Base-by-base conservation (phyloP, 805 yeast genomes). In the Candida caryicola region DNA sequence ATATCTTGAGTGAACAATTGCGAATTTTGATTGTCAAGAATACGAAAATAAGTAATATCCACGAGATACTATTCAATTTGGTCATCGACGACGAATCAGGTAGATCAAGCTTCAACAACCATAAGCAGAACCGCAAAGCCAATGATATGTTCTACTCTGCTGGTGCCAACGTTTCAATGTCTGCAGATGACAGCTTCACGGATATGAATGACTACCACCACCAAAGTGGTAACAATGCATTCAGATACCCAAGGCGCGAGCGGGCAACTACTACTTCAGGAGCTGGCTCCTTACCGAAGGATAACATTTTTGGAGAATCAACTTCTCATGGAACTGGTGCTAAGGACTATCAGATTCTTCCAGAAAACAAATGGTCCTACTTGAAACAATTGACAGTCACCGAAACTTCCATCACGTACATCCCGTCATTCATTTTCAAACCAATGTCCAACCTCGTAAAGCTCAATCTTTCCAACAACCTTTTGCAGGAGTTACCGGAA, bases 401-500 rank as follows among this genome's bases (percentile, higher is more conserved):
- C 1, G 71, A 67, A 25, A 60, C 73, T 25, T 64, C 71, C 17
- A 66, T 69, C 18, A 52, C 62, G 3, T 44, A 57, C 12, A 61
- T 69, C 17, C 66, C 68, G 4, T 34, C 59, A 13, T 58, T 49
- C 35, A 59, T 62, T 18, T 66, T 69, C 51, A 61, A 62, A 39
- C 73, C 77, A 2, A 51, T 71, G 17, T 23, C 43, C 15, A 67
- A 65, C 38, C 47, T 69, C 23, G 73, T 69, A 16, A 69, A 69
- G 37, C 64, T 81, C 35, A 83, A 81, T 49, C 55, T 81, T 23
- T 79, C 85, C 2, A 66, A 70, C 41, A 81, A 81, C 47, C 55
- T 67, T 28, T 59, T 81, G 21, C 69, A 67, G 17, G 56, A 58
- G 6, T 48, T 81, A 7, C 85, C 86, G 0, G 60, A 60, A n/a